Conservation (phyloP, 179 eudicot genomes). For the Beta macrorhiza region DNA sequence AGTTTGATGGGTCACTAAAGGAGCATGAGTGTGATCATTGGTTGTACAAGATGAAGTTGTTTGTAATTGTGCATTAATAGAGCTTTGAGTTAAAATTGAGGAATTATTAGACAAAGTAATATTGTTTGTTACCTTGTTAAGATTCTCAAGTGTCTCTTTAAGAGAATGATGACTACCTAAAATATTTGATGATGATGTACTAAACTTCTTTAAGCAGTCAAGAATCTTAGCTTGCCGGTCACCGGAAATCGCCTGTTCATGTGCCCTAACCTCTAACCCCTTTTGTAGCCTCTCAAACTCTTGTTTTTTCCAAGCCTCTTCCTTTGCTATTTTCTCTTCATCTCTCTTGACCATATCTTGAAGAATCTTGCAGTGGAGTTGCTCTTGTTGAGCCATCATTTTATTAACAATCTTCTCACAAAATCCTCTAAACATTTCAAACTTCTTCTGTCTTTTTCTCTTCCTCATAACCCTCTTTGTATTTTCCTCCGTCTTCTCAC, state of each 20-base stretch:
- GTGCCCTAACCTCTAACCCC: constrained; percentile 60
- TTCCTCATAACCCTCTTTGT: constrained; percentile 37
- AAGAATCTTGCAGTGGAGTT: constrained; percentile 63
- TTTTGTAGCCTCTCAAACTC: constrained; percentile 54
- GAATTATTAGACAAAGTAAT: constrained; percentile 32
- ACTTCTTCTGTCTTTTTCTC: constrained; percentile 46
- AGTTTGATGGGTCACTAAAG: constrained; percentile 19
- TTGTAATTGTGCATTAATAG: constrained; percentile 23
- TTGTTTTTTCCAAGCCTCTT: constrained; percentile 77
- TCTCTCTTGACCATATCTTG: constrained; percentile 72
- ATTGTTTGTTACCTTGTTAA: constrained; percentile 33
- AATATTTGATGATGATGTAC: constrained; percentile 29
- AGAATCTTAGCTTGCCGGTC: constrained; percentile 65
- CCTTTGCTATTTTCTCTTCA: constrained; percentile 56
- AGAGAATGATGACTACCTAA: constrained; percentile 14
- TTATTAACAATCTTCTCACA: constrained; percentile 62
- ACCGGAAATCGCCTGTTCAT: constrained; percentile 54
- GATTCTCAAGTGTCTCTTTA: constrained; percentile 27
- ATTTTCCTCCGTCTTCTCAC: constrained; percentile 34
- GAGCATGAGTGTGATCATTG: constrained; percentile 34
- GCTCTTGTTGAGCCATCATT: constrained; percentile 75
- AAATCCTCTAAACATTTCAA: constrained; percentile 61
- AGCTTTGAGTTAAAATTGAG: constrained; percentile 33
- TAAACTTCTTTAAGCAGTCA: constrained; percentile 58
- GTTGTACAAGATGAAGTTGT: constrained; percentile 30